Percentiles rank a stretch among this genome's conserved stretches.
Evolutionary conservation across 768 basidiomycete genomes (phyloP).

Genomic region (Calocybe cyanea): DNA sequence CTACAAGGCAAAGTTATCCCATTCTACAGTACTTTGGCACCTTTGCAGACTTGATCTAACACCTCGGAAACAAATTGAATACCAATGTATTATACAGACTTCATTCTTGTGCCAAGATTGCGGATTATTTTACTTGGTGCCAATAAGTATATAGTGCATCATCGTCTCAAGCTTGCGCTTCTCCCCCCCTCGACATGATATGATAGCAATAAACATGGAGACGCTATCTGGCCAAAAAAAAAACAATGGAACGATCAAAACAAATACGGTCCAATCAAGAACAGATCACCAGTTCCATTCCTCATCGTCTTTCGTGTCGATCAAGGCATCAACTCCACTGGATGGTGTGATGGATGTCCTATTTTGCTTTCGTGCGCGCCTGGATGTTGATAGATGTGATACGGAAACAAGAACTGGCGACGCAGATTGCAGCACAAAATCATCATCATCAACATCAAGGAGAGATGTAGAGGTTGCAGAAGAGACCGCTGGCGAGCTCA

Average conservation of each 20-base stretch:
- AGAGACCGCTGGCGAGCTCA: slow-evolving; percentile 14
- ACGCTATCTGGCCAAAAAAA: too few relatives aligned
- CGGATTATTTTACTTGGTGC: too few relatives aligned
- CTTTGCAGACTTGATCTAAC: too few relatives aligned
- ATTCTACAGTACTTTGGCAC: too few relatives aligned
- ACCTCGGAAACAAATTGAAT: too few relatives aligned
- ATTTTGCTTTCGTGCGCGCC: not conserved
- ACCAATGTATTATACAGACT: too few relatives aligned
- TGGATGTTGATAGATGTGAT: not conserved
- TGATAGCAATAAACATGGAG: too few relatives aligned
- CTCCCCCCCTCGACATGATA: too few relatives aligned
- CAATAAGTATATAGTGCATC: too few relatives aligned
- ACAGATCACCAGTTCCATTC: slow-evolving; percentile 57
- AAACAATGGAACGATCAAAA: not conserved
- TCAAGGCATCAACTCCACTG: slow-evolving; percentile 2
- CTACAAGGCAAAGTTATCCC: too few relatives aligned
- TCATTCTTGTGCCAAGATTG: too few relatives aligned
- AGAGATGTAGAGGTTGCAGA: slow-evolving; percentile 24
- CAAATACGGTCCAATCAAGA: not conserved
- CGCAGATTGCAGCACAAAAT: slow-evolving; percentile 11
- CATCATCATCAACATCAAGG: slow-evolving; percentile 36
- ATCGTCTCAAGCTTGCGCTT: too few relatives aligned
- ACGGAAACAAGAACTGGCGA: slow-evolving; percentile 30
- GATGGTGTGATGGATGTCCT: not conserved
- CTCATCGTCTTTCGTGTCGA: slow-evolving; percentile 37